These are phyloP conservation scores for Chrysoporthe deuterocubensis DNA, from an alignment of 2,329 filamentous ascomycete species.

Conservation along the genomic window DNA sequence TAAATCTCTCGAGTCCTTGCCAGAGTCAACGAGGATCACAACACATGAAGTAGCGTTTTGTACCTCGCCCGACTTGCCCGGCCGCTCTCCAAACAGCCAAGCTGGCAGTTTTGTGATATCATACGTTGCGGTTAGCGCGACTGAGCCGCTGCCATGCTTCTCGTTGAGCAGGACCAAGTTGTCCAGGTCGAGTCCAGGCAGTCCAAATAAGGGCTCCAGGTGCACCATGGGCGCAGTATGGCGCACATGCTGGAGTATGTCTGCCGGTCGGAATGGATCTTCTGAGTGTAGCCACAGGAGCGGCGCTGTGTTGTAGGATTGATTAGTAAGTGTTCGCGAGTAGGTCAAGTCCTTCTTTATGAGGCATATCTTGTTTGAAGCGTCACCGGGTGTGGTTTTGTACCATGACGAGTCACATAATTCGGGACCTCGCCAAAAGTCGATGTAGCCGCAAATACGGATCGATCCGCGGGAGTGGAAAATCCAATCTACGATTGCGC, in stretches of 20 bases:
- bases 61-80: conserved; percentile 32
- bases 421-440: conserved; percentile 31
- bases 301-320: conserved; percentile 33
- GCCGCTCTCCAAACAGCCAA: conserved; percentile 37
- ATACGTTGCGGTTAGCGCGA: conserved; percentile 37
- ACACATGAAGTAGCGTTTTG: conserved; percentile 37
- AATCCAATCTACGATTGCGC: not conserved
- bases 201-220: conserved; percentile 27
- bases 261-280: conserved; percentile 37
- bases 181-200: conserved; percentile 34
- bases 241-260: conserved; percentile 37
- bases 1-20: conserved; percentile 34
- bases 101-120: conserved; percentile 34
- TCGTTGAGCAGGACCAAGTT: conserved; percentile 36
- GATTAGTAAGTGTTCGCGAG: not conserved
- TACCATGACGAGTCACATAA: conserved; percentile 39
- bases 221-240: conserved; percentile 35
- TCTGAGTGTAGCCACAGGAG: conserved; percentile 40
- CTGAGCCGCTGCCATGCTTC: conserved; percentile 11
- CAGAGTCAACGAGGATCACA: conserved; percentile 36
- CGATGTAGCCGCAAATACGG: not conserved
- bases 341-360: not conserved
- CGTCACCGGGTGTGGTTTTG: conserved; percentile 17
- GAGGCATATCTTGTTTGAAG: not conserved
- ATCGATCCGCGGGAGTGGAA: not conserved